Conservation (phyloP, 2,329 filamentous ascomycete species). For the Colletotrichum destructivum region DNA sequence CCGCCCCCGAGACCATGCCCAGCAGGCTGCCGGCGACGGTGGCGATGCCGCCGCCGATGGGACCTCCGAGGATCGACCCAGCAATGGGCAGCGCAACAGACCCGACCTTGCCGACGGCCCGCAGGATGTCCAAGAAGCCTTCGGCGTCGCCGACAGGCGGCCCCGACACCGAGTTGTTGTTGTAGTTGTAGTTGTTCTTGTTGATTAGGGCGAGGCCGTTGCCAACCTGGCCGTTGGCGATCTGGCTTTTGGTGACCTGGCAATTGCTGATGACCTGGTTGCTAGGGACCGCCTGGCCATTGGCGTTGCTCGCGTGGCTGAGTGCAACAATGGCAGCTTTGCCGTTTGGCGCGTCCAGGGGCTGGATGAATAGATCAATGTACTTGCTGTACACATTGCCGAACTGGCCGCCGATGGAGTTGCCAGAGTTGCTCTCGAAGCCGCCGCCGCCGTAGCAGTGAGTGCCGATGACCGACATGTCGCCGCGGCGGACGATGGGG, state of each 20-base stretch:
- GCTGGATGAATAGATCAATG: no score
- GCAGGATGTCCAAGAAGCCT: constrained; percentile 3
- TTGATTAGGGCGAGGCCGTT: not conserved
- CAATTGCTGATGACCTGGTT: no score
- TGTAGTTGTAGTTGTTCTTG: not conserved
- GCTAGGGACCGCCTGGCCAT: not conserved
- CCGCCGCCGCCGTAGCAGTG: constrained; percentile 48
- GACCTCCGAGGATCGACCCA: not conserved
- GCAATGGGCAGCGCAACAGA: not conserved
- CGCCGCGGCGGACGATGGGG: constrained; percentile 44
- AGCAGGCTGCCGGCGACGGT: not conserved
- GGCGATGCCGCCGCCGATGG: not conserved
- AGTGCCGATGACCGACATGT: constrained; percentile 46
- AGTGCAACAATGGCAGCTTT: no score
- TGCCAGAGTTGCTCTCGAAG: constrained; percentile 47
- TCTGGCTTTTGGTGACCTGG: no score
- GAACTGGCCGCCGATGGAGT: constrained; percentile 43
- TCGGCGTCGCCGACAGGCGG: not conserved
- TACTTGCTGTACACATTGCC: constrained; percentile 40
- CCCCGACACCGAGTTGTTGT: not conserved
- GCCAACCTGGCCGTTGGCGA: not conserved
- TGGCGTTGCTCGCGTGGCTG: not conserved
- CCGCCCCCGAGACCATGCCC: not conserved
- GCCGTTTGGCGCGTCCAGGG: no score
- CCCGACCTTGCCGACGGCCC: not conserved